These are phyloP conservation scores for Trapa incisa DNA, from an alignment of 345 rosid genomes.

Conservation along the genomic window DNA sequence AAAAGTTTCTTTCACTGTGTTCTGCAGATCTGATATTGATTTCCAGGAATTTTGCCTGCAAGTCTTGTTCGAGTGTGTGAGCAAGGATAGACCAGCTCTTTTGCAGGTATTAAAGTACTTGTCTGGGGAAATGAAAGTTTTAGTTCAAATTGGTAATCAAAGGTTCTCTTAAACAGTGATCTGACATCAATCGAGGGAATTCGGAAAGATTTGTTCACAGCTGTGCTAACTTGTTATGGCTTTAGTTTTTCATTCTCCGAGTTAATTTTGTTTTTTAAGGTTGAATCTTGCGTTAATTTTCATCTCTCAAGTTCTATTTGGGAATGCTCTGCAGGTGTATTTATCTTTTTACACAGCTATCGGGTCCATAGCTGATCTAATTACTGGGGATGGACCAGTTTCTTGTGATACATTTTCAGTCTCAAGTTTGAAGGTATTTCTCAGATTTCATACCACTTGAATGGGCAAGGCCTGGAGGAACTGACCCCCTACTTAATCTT, in stretches of 20 bases:
- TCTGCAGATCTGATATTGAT: conserved; percentile 63
- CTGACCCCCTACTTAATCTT: neutral
- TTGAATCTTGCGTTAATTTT: neutral
- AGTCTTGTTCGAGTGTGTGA: conserved; percentile 85
- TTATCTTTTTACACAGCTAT: conserved; percentile 65
- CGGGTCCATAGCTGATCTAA: conserved; percentile 59
- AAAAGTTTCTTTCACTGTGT: neutral
- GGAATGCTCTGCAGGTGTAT: conserved; percentile 48
- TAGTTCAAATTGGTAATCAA: neutral
- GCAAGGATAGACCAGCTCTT: conserved; percentile 95
- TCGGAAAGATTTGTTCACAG: too few relatives aligned
- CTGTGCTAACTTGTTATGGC: too few relatives aligned
- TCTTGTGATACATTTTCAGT: conserved; percentile 50
- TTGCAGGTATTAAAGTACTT: conserved; percentile 8
- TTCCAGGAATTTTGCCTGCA: conserved; percentile 95
- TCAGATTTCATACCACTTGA: neutral
- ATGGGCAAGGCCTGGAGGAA: neutral
- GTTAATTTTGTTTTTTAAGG: neutral
- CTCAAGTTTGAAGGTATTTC: conserved; percentile 71
- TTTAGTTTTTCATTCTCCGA: neutral
- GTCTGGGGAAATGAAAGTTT: neutral
- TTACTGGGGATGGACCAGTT: conserved; percentile 23
- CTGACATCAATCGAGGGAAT: too few relatives aligned
- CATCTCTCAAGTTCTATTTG: neutral
- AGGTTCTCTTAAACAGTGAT: too few relatives aligned